These are phyloP conservation scores for Fusarium sp. DNA, from an alignment of 2,329 filamentous ascomycete genomes.

Conservation along the genomic window DNA sequence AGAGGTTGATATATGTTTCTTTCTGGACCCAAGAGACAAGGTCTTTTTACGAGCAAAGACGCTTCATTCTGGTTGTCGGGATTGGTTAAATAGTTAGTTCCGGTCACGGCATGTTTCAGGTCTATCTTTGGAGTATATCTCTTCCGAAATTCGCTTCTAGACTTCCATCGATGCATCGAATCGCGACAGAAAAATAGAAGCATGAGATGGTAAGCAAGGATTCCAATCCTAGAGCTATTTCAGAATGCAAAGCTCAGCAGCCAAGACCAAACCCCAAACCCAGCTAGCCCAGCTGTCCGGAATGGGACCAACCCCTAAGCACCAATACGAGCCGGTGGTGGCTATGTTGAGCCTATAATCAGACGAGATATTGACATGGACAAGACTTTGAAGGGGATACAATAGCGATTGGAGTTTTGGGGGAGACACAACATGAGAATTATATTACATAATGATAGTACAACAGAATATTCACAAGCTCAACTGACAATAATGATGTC, in stretches of 20 bases:
- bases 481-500: not conserved
- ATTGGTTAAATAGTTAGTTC: not conserved
- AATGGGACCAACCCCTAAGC: constrained; percentile 10
- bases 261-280: not conserved
- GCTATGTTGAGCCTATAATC: constrained; percentile 32
- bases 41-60: not conserved
- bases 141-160: not conserved
- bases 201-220: constrained; percentile 15
- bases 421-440: not conserved
- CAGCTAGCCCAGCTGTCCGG: not conserved
- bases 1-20: not conserved
- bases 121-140: constrained; percentile 1
- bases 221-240: constrained; percentile 12
- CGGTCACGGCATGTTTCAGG: not conserved
- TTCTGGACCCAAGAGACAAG: not conserved
- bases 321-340: constrained; percentile 37
- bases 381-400: not conserved
- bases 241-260: not conserved
- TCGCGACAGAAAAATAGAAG: constrained; percentile 14
- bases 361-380: constrained; percentile 13
- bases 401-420: not conserved
- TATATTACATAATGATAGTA: not conserved
- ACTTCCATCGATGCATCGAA: not conserved
- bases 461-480: not conserved
- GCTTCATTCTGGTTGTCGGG: constrained; percentile 4